Base-by-base conservation (phyloP, 1,284 basidiomycete species). In the Fereydounia khargensis region DNA sequence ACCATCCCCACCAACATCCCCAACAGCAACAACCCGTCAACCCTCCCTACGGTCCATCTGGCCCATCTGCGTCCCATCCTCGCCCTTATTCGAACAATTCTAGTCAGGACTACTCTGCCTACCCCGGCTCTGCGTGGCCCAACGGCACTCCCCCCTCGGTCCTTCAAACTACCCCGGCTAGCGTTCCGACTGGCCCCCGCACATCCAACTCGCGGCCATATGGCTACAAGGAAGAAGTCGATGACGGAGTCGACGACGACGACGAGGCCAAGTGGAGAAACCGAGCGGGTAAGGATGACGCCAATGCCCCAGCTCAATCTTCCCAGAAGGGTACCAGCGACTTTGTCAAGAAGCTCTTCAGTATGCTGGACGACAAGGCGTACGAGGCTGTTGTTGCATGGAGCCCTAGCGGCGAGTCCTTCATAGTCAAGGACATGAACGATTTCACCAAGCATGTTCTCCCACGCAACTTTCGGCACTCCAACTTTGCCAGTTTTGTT, bases 381-480 rank as follows among this genome's bases (percentile, higher is more conserved):
- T 88, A 87, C 77, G 77, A 83, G 30, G 79, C 83, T 24, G 83
- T 91, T 55, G 88, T 97, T 6, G 86, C 84, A 0, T 96, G 92
- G 92, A 86, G 87, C 1, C 84, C 86, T 0, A 81, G 83, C 35
- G 90, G 91, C 35, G 86, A 91, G 67, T 89, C 86, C 69, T 96
- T 96, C 74, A 86, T 96, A 73, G 91, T 97, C 64, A 94, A 91
- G 78, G 85, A 96, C 80, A 94, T 95, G 88, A 94, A 91, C 79
- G 88, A 91, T 66, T 96, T 97, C 78, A 94, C 91, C 34, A 94
- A 91, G 74, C 85, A 86, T 38, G 89, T 96, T 67, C 82, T 96
- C 38, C 92, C 92, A 0, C 85, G 88, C 40, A 87, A 95, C 79
- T 97, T 96, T 82, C 89, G 95, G 71, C 92, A 97, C 77, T 92